Percentiles rank a stretch among this genome's conserved stretches.
These are phyloP conservation scores for Suhomyces ambrosiae DNA, from an alignment of 1,139 yeast species.

Conservation along the genomic window DNA sequence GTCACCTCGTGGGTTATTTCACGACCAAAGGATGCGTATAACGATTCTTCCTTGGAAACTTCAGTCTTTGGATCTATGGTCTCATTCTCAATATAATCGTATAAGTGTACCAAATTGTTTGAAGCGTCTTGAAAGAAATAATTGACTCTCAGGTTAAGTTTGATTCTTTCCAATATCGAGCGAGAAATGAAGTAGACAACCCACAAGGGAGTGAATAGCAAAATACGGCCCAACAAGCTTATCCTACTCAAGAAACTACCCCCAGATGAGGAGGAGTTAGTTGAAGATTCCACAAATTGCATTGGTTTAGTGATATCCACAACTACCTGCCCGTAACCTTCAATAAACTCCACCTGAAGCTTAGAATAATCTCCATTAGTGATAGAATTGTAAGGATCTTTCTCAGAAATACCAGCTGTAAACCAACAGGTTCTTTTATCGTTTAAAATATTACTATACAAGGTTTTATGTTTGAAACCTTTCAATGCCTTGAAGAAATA, in stretches of 20 bases:
- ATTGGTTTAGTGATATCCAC: slow-evolving; percentile 48
- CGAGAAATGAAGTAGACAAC: slow-evolving; percentile 48
- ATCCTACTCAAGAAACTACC: slow-evolving; percentile 43
- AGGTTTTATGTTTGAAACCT: slow-evolving; percentile 50
- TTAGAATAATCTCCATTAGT: slow-evolving; percentile 41
- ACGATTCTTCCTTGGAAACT: slow-evolving; percentile 11
- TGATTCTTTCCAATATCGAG: slow-evolving; percentile 44
- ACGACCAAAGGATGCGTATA: slow-evolving; percentile 19
- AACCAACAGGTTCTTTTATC: slow-evolving; percentile 83
- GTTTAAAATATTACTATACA: slow-evolving; percentile 76
- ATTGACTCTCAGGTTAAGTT: slow-evolving; percentile 36
- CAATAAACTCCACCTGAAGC: slow-evolving; percentile 46
- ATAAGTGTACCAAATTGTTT: slow-evolving; percentile 35
- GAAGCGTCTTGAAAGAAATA: slow-evolving; percentile 32
- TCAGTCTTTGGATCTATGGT: slow-evolving; percentile 8
- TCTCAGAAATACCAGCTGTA: slow-evolving; percentile 68
- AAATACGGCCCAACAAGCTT: slow-evolving; percentile 39
- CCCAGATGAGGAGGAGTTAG: not conserved
- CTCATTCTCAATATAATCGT: slow-evolving; percentile 21
- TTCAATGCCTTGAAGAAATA: slow-evolving; percentile 59
- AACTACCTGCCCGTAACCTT: slow-evolving; percentile 56
- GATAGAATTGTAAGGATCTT: slow-evolving; percentile 62
- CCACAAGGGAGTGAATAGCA: slow-evolving; percentile 58
- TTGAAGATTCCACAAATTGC: slow-evolving; percentile 10
- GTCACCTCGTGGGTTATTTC: slow-evolving; percentile 15